Percentiles rank a stretch among this genome's conserved stretches.
These are phyloP conservation scores for Athelia psychrophila DNA, from an alignment of 1,284 basidiomycete species.

Conservation along the genomic window DNA sequence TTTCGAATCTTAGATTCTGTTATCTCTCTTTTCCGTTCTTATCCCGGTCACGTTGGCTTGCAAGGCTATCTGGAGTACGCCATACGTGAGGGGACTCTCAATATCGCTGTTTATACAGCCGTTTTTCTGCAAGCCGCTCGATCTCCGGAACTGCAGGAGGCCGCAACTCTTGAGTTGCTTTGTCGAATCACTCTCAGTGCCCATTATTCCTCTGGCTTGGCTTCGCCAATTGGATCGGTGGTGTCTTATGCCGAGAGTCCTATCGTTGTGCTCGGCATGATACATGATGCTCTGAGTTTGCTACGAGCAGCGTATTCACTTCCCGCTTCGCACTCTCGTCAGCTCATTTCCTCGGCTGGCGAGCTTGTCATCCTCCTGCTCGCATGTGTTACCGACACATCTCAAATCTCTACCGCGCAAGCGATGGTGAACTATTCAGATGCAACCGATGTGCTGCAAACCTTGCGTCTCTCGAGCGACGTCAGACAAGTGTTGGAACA, in stretches of 20 bases:
- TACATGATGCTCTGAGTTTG: conserved; percentile 59
- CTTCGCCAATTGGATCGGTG: conserved; percentile 46
- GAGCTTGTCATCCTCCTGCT: conserved; percentile 60
- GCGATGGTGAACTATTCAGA: conserved; percentile 53
- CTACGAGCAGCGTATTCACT: conserved; percentile 54
- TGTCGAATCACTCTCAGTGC: conserved; percentile 61
- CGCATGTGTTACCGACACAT: conserved; percentile 54
- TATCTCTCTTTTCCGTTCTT: conserved; percentile 58
- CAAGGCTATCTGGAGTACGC: conserved; percentile 61
- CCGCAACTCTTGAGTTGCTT: conserved; percentile 64
- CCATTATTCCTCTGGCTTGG: conserved; percentile 56
- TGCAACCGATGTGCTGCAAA: conserved; percentile 52
- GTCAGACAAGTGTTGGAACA: conserved; percentile 57
- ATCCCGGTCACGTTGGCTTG: conserved; percentile 62
- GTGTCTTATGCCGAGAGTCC: conserved; percentile 46
- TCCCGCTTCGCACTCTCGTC: conserved; percentile 58
- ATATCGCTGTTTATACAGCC: conserved; percentile 54
- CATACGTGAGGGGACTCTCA: conserved; percentile 51
- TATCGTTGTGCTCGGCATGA: conserved; percentile 44
- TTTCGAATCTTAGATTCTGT: conserved; percentile 52
- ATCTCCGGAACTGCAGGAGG: conserved; percentile 49
- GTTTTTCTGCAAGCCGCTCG: conserved; percentile 46
- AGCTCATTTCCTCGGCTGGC: conserved; percentile 55
- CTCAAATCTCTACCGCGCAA: conserved; percentile 56
- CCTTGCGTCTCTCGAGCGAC: conserved; percentile 43